These are phyloP conservation scores for Lepidopterella palustris DNA, from an alignment of 495 filamentous ascomycete species.

Conservation along the genomic window DNA sequence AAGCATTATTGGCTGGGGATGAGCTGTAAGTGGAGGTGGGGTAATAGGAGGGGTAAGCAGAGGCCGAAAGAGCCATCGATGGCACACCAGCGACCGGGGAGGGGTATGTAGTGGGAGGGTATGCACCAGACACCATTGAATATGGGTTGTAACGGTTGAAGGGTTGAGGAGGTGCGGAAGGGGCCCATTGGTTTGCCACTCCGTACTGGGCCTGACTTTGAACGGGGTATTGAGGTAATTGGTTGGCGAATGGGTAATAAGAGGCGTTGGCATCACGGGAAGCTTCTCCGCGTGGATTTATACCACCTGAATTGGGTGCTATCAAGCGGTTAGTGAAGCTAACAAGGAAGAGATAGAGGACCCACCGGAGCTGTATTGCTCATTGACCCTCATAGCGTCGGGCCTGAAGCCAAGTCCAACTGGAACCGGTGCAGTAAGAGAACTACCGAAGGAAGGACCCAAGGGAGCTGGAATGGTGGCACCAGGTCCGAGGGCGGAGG, in stretches of 20 bases:
- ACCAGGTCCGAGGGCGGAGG: conserved; percentile 61
- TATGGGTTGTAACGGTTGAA: neutral
- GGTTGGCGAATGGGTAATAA: conserved; percentile 15
- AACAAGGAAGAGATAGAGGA: neutral
- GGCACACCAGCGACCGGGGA: neutral
- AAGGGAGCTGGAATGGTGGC: conserved; percentile 32
- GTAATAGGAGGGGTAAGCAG: neutral
- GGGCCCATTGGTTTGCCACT: neutral
- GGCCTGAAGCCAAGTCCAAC: neutral
- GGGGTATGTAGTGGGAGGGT: conserved; percentile 15
- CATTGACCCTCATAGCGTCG: neutral
- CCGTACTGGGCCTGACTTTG: neutral
- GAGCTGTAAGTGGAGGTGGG: neutral
- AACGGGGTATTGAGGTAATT: conserved; percentile 4
- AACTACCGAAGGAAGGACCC: conserved; percentile 6
- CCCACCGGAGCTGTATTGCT: neutral
- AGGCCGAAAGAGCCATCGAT: neutral
- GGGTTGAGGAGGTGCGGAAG: neutral
- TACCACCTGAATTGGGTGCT: neutral
- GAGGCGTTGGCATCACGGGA: conserved; percentile 2
- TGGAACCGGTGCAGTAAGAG: neutral
- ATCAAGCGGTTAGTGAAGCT: neutral
- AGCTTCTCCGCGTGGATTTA: neutral
- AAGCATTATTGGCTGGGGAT: neutral
- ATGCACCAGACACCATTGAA: conserved; percentile 4